Evolutionary conservation across 1,139 yeast species (phyloP).

Genomic region (Groenewaldozyma auringiensis): DNA sequence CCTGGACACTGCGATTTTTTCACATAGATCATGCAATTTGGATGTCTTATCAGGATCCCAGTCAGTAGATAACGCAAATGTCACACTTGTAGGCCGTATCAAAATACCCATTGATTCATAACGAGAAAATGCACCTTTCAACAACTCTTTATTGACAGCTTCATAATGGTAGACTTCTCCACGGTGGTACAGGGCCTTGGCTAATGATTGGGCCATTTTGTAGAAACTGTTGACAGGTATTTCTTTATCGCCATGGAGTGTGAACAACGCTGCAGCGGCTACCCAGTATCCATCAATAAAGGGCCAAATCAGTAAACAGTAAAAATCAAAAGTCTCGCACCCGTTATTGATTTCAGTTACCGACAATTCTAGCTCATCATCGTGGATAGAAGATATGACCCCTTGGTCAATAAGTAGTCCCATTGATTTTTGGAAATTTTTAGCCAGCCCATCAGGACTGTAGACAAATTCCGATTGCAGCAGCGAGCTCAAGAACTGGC

Average conservation of each 20-base stretch:
- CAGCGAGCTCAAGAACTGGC: conserved; percentile 30
- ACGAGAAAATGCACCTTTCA: conserved; percentile 32
- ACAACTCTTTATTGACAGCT: conserved; percentile 36
- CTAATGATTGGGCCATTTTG: conserved; percentile 32
- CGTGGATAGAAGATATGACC: conserved; percentile 21
- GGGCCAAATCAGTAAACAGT: conserved; percentile 39
- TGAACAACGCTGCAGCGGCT: conserved; percentile 32
- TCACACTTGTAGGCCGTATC: conserved; percentile 12
- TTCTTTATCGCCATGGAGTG: conserved; percentile 12
- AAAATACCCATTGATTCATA: conserved; percentile 32
- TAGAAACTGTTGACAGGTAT: conserved; percentile 27
- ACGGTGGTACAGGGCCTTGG: conserved; percentile 37
- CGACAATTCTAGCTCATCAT: conserved; percentile 25
- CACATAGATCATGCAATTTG: conserved; percentile 25
- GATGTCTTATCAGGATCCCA: conserved; percentile 20
- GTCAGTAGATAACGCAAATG: conserved; percentile 13
- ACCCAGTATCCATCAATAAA: conserved; percentile 40
- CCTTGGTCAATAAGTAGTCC: conserved; percentile 26
- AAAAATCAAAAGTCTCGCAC: conserved; percentile 35
- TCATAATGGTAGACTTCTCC: conserved; percentile 37
- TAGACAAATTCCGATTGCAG: conserved; percentile 38
- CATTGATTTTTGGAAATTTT: conserved; percentile 30
- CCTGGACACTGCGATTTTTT: conserved; percentile 27
- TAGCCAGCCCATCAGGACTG: conserved; percentile 32
- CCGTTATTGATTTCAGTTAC: conserved; percentile 29